Evolutionary conservation across 306 rosid genomes (phyloP).

Genomic region (Cucumis cinereus): DNA sequence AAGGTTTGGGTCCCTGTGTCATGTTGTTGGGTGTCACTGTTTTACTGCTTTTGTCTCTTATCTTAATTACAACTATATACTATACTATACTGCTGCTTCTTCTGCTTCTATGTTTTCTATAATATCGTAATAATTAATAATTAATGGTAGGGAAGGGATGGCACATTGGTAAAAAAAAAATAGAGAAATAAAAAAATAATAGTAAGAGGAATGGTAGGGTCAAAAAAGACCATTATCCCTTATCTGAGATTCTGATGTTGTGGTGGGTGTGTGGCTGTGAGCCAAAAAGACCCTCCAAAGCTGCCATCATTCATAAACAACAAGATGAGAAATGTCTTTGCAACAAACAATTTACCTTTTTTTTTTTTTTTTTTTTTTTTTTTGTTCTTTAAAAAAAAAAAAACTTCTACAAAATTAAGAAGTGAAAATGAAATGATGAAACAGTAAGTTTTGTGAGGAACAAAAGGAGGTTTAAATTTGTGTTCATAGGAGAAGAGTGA

Average conservation of each 20-base stretch:
- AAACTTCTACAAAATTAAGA: background rate
- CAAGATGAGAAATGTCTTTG: background rate
- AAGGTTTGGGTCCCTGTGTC: slow-evolving; percentile 48
- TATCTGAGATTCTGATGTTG: slow-evolving; percentile 79
- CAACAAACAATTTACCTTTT: background rate
- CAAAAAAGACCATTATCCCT: slow-evolving; percentile 57
- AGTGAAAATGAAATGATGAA: slow-evolving; percentile 9
- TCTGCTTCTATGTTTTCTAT: no score
- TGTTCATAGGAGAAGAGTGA: slow-evolving; percentile 24
- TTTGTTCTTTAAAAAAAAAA: no score
- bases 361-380: background rate
- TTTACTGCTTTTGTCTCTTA: slow-evolving; percentile 20
- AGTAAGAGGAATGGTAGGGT: slow-evolving; percentile 15
- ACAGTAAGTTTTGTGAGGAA: slow-evolving; percentile 12
- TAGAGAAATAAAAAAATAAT: no score
- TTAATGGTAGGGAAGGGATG: no score
- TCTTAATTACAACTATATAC: slow-evolving; percentile 13
- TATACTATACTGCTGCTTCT: slow-evolving; percentile 28
- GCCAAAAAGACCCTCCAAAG: slow-evolving; percentile 55
- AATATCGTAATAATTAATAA: no score
- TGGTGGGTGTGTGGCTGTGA: slow-evolving; percentile 57
- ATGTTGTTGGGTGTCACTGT: slow-evolving; percentile 57
- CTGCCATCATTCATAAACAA: slow-evolving; percentile 41
- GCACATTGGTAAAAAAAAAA: no score
- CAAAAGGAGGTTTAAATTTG: slow-evolving; percentile 4